phyloP scores from a whole-genome alignment of 352 stramenopile genomes.

The Phytophthora ramorum region DNA sequence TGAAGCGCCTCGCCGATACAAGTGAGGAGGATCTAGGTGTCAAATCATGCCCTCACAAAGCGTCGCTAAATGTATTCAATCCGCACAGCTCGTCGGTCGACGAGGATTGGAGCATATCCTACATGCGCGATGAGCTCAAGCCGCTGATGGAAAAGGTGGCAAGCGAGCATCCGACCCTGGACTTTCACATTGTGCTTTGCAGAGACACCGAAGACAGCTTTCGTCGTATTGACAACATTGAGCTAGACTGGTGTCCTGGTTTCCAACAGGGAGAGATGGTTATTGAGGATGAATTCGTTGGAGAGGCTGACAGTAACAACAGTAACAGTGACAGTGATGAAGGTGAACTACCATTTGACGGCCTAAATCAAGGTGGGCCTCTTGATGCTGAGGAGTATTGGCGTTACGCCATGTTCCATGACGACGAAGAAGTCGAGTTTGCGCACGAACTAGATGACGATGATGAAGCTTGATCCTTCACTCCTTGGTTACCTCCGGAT shows the following conservation, averaged over 20 bases:
- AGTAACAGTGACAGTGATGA: constrained; percentile 15
- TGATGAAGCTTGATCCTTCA: constrained; percentile 8
- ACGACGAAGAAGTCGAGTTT: constrained; percentile 23
- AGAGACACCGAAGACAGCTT: constrained; percentile 27
- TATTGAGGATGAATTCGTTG: constrained; percentile 33
- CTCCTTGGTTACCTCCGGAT: not conserved
- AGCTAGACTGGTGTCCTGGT: constrained; percentile 32
- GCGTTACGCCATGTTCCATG: constrained; percentile 20
- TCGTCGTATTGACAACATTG: constrained; percentile 31
- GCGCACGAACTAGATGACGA: constrained; percentile 17
- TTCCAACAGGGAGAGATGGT: constrained; percentile 28
- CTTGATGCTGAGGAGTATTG: constrained; percentile 14
- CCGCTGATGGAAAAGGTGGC: constrained; percentile 41
- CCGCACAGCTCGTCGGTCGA: constrained; percentile 28
- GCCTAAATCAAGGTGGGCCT: constrained; percentile 12
- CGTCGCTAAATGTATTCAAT: constrained; percentile 34
- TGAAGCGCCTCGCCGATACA: constrained; percentile 27
- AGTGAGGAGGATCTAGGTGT: constrained; percentile 21
- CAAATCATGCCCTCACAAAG: constrained; percentile 21
- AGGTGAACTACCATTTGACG: constrained; percentile 26
- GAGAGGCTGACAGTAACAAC: constrained; percentile 9
- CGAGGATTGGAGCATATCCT: constrained; percentile 30
- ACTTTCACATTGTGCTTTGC: constrained; percentile 31
- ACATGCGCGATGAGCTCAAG: constrained; percentile 39
- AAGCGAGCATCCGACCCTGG: constrained; percentile 22